These are phyloP conservation scores for Quillaja saponaria DNA, from an alignment of 306 rosid genomes.

Conservation along the genomic window DNA sequence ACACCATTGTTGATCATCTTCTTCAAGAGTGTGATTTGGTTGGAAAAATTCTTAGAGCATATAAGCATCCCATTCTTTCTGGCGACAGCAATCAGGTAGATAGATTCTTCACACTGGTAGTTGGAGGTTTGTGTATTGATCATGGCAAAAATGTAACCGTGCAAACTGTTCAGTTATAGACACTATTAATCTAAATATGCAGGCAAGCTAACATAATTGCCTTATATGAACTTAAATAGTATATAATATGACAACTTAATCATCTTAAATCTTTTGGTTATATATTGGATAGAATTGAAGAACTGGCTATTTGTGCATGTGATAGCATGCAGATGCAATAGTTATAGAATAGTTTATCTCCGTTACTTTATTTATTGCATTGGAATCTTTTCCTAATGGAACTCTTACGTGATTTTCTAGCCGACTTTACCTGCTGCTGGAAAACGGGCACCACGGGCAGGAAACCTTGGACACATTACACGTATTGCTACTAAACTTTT, in stretches of 20 bases:
- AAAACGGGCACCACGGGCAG: slow-evolving; percentile 67
- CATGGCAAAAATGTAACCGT: neutral
- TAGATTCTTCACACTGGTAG: slow-evolving; percentile 32
- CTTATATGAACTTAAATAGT: neutral
- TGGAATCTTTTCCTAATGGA: slow-evolving; percentile 22
- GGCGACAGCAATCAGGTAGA: slow-evolving; percentile 62
- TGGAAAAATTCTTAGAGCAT: slow-evolving; percentile 71
- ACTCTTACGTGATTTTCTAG: slow-evolving; percentile 51
- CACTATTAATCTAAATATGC: neutral
- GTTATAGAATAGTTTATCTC: slow-evolving; percentile 15
- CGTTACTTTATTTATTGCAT: neutral
- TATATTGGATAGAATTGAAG: slow-evolving; percentile 1
- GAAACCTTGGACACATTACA: slow-evolving; percentile 89
- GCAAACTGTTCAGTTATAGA: slow-evolving; percentile 4
- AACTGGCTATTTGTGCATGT: slow-evolving; percentile 2
- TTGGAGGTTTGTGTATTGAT: slow-evolving; percentile 30
- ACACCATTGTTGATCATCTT: slow-evolving; percentile 68
- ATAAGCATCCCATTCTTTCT: slow-evolving; percentile 63
- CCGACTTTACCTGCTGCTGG: slow-evolving; percentile 71
- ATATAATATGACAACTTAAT: neutral
- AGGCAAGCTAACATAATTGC: slow-evolving; percentile 10
- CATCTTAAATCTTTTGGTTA: slow-evolving; percentile 17
- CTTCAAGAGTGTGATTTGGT: slow-evolving; percentile 81
- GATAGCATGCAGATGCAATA: slow-evolving; percentile 12
- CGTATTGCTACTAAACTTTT: slow-evolving; percentile 75